These are phyloP conservation scores for Mycena vulgaris DNA, from an alignment of 768 basidiomycete genomes.

Conservation along the genomic window DNA sequence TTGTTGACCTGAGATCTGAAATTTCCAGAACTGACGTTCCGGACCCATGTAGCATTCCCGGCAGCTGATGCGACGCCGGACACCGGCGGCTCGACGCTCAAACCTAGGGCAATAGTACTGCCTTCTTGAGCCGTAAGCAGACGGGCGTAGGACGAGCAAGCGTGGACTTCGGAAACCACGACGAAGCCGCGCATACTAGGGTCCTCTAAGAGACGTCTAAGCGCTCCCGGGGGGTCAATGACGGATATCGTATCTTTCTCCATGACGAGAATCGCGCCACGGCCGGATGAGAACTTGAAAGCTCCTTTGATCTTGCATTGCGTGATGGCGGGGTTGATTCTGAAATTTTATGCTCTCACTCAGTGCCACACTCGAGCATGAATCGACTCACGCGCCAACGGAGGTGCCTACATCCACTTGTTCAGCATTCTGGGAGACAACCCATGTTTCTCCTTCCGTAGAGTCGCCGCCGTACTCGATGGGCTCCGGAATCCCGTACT, in stretches of 20 bases:
- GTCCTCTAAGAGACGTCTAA: constrained; percentile 46
- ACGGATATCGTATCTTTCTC: constrained; percentile 44
- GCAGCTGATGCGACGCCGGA: constrained; percentile 34
- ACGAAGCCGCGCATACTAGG: constrained; percentile 42
- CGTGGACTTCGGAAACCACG: constrained; percentile 52
- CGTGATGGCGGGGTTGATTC: constrained; percentile 36
- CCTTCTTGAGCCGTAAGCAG: constrained; percentile 40
- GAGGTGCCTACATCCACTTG: constrained; percentile 35
- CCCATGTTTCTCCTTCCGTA: constrained; percentile 45
- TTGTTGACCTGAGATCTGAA: constrained; percentile 45
- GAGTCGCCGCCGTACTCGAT: constrained; percentile 29
- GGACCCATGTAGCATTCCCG: constrained; percentile 42
- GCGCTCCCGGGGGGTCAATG: constrained; percentile 46
- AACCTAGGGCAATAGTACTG: constrained; percentile 44
- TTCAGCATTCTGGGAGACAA: constrained; percentile 44
- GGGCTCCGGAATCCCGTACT: constrained; percentile 40
- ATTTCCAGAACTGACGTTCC: constrained; percentile 41
- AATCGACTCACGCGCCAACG: constrained; percentile 9
- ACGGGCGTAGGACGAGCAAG: constrained; percentile 51
- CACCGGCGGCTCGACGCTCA: constrained; percentile 41
- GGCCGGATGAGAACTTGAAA: constrained; percentile 46
- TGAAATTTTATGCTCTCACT: not conserved
- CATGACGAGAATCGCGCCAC: constrained; percentile 51
- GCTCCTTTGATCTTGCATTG: constrained; percentile 46
- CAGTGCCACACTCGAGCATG: not conserved